phyloP scores from a whole-genome alignment of 108 stramenopile genomes.

The Cyclotella atomus region DNA sequence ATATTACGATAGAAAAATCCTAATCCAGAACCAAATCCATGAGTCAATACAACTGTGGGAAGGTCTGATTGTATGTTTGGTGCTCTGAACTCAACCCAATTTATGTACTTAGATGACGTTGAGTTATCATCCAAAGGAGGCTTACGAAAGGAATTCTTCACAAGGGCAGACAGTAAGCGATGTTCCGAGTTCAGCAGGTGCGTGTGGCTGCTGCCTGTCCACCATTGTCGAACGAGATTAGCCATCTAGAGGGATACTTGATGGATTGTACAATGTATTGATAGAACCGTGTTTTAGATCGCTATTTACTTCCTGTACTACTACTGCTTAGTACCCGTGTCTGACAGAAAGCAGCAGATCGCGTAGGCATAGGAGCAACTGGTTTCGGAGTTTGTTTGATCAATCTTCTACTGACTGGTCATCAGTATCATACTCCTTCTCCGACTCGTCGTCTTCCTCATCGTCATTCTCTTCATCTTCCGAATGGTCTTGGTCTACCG shows the following conservation, averaged over 20 bases:
- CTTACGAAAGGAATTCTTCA: conserved; percentile 32
- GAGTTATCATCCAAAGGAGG: not conserved
- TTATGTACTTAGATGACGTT: conserved; percentile 24
- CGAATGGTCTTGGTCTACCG: not conserved
- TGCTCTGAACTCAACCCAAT: conserved; percentile 13
- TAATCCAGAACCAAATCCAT: conserved; percentile 56
- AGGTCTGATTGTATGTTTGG: not conserved
- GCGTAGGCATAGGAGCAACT: too few species aligned
- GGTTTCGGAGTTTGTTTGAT: too few species aligned
- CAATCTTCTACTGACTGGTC: conserved; percentile 2
- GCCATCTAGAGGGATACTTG: not conserved
- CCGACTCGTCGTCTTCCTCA: conserved; percentile 4
- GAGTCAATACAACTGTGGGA: conserved; percentile 43
- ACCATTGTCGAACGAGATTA: conserved; percentile 45
- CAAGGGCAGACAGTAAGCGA: conserved; percentile 38
- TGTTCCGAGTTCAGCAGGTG: conserved; percentile 40
- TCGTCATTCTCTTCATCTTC: conserved; percentile 2
- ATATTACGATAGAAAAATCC: conserved; percentile 56
- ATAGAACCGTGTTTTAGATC: too few species aligned
- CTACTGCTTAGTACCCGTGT: too few species aligned
- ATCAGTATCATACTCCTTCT: not conserved
- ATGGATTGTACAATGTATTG: too few species aligned
- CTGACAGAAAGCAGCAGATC: too few species aligned
- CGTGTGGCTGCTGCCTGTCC: conserved; percentile 41
- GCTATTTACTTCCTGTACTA: too few species aligned